Evolutionary conservation across 768 basidiomycete genomes (phyloP), one percentile per base, ranked within the genome.

Genomic region (Kwoniella dejecticola): DNA sequence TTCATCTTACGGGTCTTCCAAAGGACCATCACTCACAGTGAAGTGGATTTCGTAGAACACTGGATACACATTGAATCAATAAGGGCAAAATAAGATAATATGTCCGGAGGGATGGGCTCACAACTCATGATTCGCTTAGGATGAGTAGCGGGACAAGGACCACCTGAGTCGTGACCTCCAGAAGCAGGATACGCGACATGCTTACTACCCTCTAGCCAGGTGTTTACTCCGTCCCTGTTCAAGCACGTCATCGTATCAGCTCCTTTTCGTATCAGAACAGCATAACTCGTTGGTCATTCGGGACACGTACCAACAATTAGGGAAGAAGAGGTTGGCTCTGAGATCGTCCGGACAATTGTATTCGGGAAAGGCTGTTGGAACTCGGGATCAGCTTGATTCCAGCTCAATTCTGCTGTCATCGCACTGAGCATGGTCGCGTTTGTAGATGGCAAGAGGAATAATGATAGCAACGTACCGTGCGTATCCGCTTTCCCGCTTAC

Each of bases 21-120:
- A n/a, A n/a, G n/a, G n/a, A 36, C 33, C 7, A 36, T 7, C 33
- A 36, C 45, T 74, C 29, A 77, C 72, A 1, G 66, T 42, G 64
- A 61, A 79, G 65, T 77, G 68, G 65, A 78, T 77, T 56, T 80
- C 79, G 74, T 79, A 80, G 66, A 80, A 80, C 29, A 50, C 48
- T 50, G 30, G 5, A 31, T 15, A n/a, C 17, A 8, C 8, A 8
- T 38, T 8, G 36, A 12, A 45, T 24, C n/a, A n/a, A 24, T 12
- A 45, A 23, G n/a, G 10, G 44, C 24, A 17, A 45, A 23, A 12
- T n/a, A 6, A 23, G 15, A 5, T 23, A 45, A 11, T 6, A 45
- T 45, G n/a, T 17, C 17, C n/a, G 4, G 33, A 7, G 33, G 33
- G 33, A 15, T 36, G 33, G 7, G 33, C 7, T 47, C 8, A 50